Conservation (phyloP, 2,329 filamentous ascomycete genomes). For the Pestalotiopsis sp. region DNA sequence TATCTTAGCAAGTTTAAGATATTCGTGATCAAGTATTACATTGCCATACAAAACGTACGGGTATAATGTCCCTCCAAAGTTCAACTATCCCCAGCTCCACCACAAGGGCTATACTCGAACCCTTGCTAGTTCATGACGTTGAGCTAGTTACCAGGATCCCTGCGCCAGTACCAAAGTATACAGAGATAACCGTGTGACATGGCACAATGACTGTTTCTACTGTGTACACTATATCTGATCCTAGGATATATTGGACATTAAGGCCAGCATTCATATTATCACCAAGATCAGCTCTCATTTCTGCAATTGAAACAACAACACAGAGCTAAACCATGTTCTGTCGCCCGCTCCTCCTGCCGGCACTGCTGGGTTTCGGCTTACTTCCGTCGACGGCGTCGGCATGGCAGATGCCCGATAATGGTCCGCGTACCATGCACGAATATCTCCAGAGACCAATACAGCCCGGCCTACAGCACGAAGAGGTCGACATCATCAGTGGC, state of each 20-base stretch:
- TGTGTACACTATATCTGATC: background rate
- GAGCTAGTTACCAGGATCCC: background rate
- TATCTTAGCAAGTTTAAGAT: too few relatives aligned
- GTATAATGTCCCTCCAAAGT: background rate
- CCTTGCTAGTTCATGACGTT: background rate
- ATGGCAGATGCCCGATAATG: slow-evolving; percentile 24
- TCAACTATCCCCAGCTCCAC: background rate
- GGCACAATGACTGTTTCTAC: background rate
- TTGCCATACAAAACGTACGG: background rate
- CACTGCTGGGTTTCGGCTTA: background rate
- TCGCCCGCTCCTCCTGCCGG: background rate
- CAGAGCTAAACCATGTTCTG: background rate
- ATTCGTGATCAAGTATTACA: too few relatives aligned
- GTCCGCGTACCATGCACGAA: slow-evolving; percentile 11
- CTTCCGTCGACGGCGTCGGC: slow-evolving; percentile 6
- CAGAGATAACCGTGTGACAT: background rate
- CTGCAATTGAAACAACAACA: background rate
- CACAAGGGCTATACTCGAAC: background rate
- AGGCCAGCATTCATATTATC: background rate
- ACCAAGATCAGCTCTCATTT: background rate
- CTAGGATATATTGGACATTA: background rate
- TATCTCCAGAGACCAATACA: slow-evolving; percentile 20
- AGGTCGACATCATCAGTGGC: slow-evolving; percentile 42
- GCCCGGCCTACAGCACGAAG: slow-evolving; percentile 23
- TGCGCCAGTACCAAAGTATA: background rate